These are phyloP conservation scores for Trametes villosa DNA, from an alignment of 768 basidiomycete genomes.

Conservation along the genomic window DNA sequence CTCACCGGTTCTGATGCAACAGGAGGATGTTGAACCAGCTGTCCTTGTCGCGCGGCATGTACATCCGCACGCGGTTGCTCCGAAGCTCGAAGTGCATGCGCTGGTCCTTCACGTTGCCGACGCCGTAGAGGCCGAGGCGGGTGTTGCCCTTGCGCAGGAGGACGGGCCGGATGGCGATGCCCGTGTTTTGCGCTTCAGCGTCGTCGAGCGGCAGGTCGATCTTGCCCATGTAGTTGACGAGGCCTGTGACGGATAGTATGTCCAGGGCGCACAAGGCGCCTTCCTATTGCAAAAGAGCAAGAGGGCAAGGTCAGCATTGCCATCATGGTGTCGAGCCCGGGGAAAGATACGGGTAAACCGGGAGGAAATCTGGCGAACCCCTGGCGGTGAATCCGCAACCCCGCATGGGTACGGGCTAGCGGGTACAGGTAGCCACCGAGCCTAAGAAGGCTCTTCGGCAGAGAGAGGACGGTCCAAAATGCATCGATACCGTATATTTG, in stretches of 20 bases:
- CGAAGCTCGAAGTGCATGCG: constrained; percentile 96
- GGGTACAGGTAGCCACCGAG: no score
- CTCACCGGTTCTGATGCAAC: constrained; percentile 94
- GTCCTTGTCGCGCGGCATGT: constrained; percentile 88
- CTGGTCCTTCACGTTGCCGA: constrained; percentile 96
- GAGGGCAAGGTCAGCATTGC: neutral
- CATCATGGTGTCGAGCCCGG: no score
- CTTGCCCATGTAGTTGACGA: constrained; percentile 98
- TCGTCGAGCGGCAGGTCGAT: constrained; percentile 83
- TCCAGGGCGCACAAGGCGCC: constrained; percentile 96
- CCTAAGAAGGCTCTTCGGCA: no score
- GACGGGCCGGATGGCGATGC: constrained; percentile 89
- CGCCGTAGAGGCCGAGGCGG: constrained; percentile 88
- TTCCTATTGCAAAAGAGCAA: constrained; percentile 57
- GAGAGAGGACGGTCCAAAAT: no score
- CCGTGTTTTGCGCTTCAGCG: constrained; percentile 63
- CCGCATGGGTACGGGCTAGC: no score
- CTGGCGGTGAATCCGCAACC: no score
- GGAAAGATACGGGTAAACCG: no score
- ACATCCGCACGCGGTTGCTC: constrained; percentile 95
- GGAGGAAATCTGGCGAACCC: neutral
- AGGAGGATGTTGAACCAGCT: constrained; percentile 95
- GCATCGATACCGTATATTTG: no score
- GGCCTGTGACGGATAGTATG: constrained; percentile 89
- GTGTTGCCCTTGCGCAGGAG: constrained; percentile 88